Evolutionary conservation across 2,329 filamentous ascomycete genomes (phyloP).

Genomic region (Clarireedia hainanense): DNA sequence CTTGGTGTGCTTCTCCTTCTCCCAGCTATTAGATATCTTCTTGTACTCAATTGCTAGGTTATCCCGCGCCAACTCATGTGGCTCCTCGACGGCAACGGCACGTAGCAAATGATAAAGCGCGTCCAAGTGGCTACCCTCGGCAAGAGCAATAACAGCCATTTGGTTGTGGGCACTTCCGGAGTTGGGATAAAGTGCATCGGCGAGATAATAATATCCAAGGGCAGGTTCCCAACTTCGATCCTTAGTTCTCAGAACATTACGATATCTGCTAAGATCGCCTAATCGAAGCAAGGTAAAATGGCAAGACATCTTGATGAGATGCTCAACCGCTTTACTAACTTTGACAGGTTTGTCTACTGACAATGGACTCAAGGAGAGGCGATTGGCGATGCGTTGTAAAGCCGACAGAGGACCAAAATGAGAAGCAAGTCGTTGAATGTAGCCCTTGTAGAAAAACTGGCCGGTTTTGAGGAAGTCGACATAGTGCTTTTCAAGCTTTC

Average conservation of each 20-base stretch:
- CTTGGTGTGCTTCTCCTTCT: conserved; percentile 40
- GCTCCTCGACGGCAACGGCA: conserved; percentile 64
- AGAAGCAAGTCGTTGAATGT: conserved; percentile 67
- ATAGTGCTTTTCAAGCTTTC: conserved; percentile 77
- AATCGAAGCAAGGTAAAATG: conserved; percentile 78
- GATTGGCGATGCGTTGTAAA: conserved; percentile 27
- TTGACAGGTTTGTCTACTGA: conserved; percentile 21
- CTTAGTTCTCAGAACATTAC: conserved; percentile 64
- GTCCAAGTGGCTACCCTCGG: conserved; percentile 71
- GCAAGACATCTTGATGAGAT: conserved; percentile 61
- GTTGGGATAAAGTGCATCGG: conserved; percentile 67
- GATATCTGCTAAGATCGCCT: conserved; percentile 85
- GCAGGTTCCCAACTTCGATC: conserved; percentile 68
- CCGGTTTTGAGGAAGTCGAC: conserved; percentile 78
- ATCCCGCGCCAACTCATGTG: conserved; percentile 63
- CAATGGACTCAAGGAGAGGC: conserved; percentile 22
- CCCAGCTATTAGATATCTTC: conserved; percentile 51
- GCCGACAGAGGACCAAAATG: conserved; percentile 37
- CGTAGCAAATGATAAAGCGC: conserved; percentile 87
- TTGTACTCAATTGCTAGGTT: conserved; percentile 79
- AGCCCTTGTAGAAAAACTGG: conserved; percentile 81
- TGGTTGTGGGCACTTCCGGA: conserved; percentile 85
- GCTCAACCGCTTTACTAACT: conserved; percentile 21
- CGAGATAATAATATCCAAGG: conserved; percentile 76
- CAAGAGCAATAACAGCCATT: conserved; percentile 75